Base-by-base conservation (phyloP, 2,329 filamentous ascomycete genomes). In the Orbilia ellipsospora region DNA sequence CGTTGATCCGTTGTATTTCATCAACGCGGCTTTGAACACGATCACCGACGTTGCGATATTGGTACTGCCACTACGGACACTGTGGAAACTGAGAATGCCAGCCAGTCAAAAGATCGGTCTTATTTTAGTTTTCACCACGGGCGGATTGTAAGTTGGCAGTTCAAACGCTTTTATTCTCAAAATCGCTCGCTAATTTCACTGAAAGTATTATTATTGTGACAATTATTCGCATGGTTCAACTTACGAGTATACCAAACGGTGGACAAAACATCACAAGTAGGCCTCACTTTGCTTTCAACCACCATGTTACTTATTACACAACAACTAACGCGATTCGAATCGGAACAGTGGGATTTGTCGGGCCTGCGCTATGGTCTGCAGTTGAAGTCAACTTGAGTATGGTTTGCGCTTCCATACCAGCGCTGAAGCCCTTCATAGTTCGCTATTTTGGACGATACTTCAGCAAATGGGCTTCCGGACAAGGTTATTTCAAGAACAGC, bases 41-140 rank as follows among this genome's bases (percentile, higher is more conserved):
- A 28, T 76, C 15, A 55, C 73, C 12, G 73, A 77, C 31, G 23
- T 77, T 23, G 73, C 67, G 18, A 74, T 70, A 6, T 61, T 78
- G 26, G 20, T 70, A 28, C 80, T 88, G 3, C 86, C 86, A 2
- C 83, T 87, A 42, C 82, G 82, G 40, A 83, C 83, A 1, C 82
- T 86, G 4, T 81, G 84, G 77, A 80, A 82, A n/a, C 80, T 86
- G 0, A 82, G 84, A 56, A 81, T 88, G 45, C 84, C 85, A 0
- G 67, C 78, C 3, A 84, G 82, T 54, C 85, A 88, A 70, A 83
- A 83, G 31, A 70, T 83, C n/a, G 82, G 84, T 3, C 80, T 88
- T 2, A 82, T 82, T 1, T 78, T 83, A 6, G 83, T 87, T 7
- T 87, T 88, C 66, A 74, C 62, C 2, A 74, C 69, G 28, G 69